phyloP scores from a whole-genome alignment of 345 rosid species.

The Hypericum androsaemum region DNA sequence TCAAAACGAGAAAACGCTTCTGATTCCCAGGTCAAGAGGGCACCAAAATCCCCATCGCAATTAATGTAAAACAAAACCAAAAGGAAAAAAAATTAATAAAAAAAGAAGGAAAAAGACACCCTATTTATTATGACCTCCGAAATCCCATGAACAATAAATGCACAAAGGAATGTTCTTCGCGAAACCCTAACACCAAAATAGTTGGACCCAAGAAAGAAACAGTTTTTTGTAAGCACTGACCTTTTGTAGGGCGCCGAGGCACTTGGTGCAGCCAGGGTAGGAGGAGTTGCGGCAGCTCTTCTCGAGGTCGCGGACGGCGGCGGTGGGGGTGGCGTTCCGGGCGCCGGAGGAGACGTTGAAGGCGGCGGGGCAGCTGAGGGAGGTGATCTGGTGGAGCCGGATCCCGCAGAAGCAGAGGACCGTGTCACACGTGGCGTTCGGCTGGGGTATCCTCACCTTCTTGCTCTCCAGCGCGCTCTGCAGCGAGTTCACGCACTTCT shows the following conservation, averaged over 20 bases:
- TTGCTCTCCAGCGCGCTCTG: conserved; percentile 67
- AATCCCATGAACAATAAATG: too few relatives aligned
- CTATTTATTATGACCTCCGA: too few relatives aligned
- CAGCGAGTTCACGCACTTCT: conserved; percentile 86
- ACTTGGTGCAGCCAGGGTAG: conserved; percentile 86
- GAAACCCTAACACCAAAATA: too few relatives aligned
- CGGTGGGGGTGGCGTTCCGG: conserved; percentile 77
- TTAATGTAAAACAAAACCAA: too few relatives aligned
- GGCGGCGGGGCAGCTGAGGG: conserved; percentile 93
- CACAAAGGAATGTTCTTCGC: too few relatives aligned
- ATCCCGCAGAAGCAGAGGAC: conserved; percentile 91
- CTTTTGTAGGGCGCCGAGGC: conserved; percentile 94
- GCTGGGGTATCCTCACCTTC: conserved; percentile 74
- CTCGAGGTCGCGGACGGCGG: conserved; percentile 78
- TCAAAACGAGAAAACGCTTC: too few relatives aligned
- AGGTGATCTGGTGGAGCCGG: conserved; percentile 87
- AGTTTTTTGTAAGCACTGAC: too few relatives aligned
- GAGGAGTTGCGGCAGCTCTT: conserved; percentile 80
- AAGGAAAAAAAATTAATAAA: too few relatives aligned
- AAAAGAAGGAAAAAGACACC: too few relatives aligned
- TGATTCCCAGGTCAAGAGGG: too few relatives aligned
- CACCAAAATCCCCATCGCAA: too few relatives aligned
- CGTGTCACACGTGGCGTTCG: conserved; percentile 76
- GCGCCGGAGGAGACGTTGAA: conserved; percentile 59
- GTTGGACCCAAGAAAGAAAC: too few relatives aligned